phyloP scores from a whole-genome alignment of 83 land plant genomes.

The Diphasiastrum complanatum region DNA sequence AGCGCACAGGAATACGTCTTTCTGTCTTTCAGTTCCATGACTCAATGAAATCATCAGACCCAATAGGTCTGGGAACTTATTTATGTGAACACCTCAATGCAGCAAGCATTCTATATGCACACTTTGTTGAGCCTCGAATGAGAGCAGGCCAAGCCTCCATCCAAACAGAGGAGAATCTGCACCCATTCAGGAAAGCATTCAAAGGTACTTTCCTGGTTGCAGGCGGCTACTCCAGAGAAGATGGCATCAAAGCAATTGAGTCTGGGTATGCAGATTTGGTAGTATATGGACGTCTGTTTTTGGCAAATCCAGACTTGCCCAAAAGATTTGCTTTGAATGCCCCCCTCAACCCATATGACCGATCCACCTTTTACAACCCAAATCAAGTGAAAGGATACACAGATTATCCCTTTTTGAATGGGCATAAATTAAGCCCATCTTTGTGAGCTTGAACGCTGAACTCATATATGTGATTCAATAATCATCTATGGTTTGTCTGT shows the following conservation, averaged over 20 bases:
- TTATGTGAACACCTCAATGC: conserved; percentile 9
- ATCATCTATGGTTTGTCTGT: no score
- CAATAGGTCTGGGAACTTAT: conserved; percentile 8
- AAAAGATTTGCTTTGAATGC: conserved; percentile 18
- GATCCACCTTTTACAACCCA: conserved; percentile 20
- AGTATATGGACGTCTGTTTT: conserved; percentile 17
- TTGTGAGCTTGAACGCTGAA: no score
- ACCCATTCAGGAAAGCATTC: conserved; percentile 27
- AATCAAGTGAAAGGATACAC: conserved; percentile 26
- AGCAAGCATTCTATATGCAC: conserved; percentile 19
- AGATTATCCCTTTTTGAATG: conserved; percentile 30
- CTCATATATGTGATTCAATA: no score
- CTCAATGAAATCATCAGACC: conserved; percentile 2
- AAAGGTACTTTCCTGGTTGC: conserved; percentile 21
- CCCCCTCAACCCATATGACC: conserved; percentile 18
- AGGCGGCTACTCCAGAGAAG: conserved; percentile 23
- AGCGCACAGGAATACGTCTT: conserved; percentile 18
- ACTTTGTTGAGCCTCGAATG: conserved; percentile 29
- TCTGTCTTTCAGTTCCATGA: conserved; percentile 1
- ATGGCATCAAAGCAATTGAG: conserved; percentile 18
- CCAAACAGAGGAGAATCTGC: neutral
- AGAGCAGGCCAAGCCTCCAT: neutral
- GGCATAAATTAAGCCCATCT: no score
- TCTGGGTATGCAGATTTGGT: conserved; percentile 21
- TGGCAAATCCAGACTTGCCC: conserved; percentile 30